phyloP scores from a whole-genome alignment of 2,329 filamentous ascomycete genomes.

The Grosmannia clavigera region DNA sequence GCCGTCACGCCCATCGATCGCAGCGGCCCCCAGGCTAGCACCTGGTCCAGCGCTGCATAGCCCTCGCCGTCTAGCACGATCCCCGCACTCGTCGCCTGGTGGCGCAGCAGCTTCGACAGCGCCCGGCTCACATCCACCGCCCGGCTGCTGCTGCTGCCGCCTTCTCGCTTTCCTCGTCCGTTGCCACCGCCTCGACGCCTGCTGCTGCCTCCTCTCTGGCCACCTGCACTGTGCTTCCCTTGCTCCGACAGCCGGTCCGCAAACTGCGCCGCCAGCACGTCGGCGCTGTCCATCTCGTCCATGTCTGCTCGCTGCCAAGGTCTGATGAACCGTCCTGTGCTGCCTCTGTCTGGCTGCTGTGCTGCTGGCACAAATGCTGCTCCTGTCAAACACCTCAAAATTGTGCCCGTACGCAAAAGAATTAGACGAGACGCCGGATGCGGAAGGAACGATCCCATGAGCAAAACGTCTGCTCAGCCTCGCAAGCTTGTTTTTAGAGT shows the following conservation, averaged over 20 bases:
- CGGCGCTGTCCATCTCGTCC: conserved; percentile 9
- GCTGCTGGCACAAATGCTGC: background rate
- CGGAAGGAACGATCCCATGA: background rate
- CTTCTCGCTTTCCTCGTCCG: background rate
- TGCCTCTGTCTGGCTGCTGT: background rate
- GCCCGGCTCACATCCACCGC: conserved; percentile 40
- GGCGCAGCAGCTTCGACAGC: conserved; percentile 40
- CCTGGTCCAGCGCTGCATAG: conserved; percentile 43
- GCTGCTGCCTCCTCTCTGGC: background rate
- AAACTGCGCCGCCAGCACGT: conserved; percentile 11
- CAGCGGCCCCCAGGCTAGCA: conserved; percentile 46
- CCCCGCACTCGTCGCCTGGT: conserved; percentile 44
- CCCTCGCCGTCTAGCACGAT: conserved; percentile 46
- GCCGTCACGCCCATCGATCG: conserved; percentile 62
- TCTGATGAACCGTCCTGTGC: background rate
- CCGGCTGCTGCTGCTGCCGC: conserved; percentile 15
- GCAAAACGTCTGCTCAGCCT: background rate
- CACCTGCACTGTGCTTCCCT: background rate
- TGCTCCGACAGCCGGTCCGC: conserved; percentile 5
- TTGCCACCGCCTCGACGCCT: too few relatives aligned
- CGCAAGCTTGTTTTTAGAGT: background rate
- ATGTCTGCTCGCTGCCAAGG: background rate
- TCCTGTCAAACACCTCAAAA: background rate
- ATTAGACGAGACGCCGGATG: background rate
- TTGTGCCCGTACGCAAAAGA: background rate